A percentile compares a stretch with the other conserved stretches of the same genome.
Conservation (phyloP, 345 rosid species). For the Populus euphratica region DNA sequence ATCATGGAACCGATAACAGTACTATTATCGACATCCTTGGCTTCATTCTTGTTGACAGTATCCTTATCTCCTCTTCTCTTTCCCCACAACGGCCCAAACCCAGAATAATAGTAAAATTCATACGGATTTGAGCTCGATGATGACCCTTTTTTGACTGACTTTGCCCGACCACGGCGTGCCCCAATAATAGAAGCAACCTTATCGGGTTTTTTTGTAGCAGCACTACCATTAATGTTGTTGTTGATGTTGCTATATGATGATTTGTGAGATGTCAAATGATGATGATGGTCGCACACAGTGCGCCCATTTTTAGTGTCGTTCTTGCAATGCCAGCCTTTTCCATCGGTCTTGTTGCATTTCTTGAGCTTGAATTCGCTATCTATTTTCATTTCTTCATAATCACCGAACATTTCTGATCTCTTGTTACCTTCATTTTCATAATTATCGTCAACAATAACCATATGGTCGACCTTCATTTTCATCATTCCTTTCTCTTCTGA, state of each 20-base stretch:
- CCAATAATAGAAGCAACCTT: conserved; percentile 7
- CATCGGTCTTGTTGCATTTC: conserved; percentile 31
- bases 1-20: neutral
- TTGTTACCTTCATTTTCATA: conserved; percentile 12
- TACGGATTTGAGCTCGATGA: conserved; percentile 45
- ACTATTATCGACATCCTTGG: neutral
- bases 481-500: conserved; percentile 21
- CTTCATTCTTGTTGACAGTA: conserved; percentile 2
- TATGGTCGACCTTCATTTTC: conserved; percentile 28
- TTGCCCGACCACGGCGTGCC: conserved; percentile 42
- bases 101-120: conserved; percentile 91
- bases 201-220: conserved; percentile 12
- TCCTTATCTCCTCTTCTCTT: conserved; percentile 46
- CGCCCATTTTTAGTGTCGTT: conserved; percentile 23
- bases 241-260: conserved; percentile 17
- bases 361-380: conserved; percentile 10
- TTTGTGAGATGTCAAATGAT: conserved; percentile 27
- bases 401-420: conserved; percentile 15
- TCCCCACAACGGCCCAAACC: conserved; percentile 90
- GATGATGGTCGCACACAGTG: conserved; percentile 26
- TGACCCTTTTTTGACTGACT: conserved; percentile 35
- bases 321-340: conserved; percentile 32
- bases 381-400: conserved; percentile 11
- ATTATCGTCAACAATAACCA: conserved; percentile 33
- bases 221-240: neutral